These are phyloP conservation scores for Colletotrichum sp. DNA, from an alignment of 2,329 filamentous ascomycete species.

Conservation along the genomic window DNA sequence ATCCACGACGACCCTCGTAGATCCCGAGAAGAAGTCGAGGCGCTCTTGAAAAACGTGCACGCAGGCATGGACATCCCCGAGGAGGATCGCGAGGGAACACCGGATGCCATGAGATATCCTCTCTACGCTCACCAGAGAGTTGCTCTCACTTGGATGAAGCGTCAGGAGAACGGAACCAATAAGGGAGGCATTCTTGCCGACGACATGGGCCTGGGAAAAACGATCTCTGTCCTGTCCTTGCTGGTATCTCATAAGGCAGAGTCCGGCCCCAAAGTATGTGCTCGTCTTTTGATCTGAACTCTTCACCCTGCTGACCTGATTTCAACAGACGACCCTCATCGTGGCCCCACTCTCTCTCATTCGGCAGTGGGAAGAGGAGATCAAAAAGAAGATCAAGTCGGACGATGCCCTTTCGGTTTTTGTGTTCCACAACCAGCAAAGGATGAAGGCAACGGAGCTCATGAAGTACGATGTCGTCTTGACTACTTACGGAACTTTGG, in stretches of 20 bases:
- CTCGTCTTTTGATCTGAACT: background rate
- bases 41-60: slow-evolving; percentile 73
- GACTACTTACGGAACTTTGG: slow-evolving; percentile 78
- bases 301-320: background rate
- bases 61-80: slow-evolving; percentile 70
- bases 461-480: slow-evolving; percentile 75
- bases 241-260: slow-evolving; percentile 71
- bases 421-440: slow-evolving; percentile 67
- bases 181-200: slow-evolving; percentile 81
- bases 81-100: slow-evolving; percentile 70
- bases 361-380: slow-evolving; percentile 85
- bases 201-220: slow-evolving; percentile 87
- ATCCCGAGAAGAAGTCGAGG: slow-evolving; percentile 68
- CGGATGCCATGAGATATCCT: slow-evolving; percentile 67
- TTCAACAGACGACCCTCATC: slow-evolving; percentile 74
- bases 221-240: slow-evolving; percentile 80
- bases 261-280: slow-evolving; percentile 40
- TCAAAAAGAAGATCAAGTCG: slow-evolving; percentile 69
- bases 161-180: slow-evolving; percentile 75
- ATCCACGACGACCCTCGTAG: slow-evolving; percentile 41
- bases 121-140: slow-evolving; percentile 85
- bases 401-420: slow-evolving; percentile 66
- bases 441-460: slow-evolving; percentile 64
- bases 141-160: slow-evolving; percentile 77
- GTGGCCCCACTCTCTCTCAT: slow-evolving; percentile 81